phyloP scores from a whole-genome alignment of 352 stramenopile genomes.

The Globisporangium radiosum region DNA sequence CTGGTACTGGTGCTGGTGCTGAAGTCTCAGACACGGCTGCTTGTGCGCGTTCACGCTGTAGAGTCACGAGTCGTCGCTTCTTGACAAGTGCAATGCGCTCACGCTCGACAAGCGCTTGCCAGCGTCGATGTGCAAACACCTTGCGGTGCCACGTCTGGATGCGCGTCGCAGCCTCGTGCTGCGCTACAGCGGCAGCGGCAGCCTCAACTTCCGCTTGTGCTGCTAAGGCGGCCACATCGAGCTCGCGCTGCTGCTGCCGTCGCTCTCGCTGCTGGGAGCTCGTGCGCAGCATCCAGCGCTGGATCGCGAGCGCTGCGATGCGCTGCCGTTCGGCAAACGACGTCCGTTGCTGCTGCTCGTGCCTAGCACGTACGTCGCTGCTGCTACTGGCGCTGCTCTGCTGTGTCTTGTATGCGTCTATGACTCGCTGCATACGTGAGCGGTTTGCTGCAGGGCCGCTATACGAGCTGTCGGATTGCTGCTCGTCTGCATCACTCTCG shows the following conservation, averaged over 20 bases:
- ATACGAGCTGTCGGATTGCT: not conserved
- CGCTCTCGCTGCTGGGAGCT: conserved; percentile 21
- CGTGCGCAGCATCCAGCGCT: conserved; percentile 30
- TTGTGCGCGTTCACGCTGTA: conserved; percentile 5
- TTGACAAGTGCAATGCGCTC: conserved; percentile 5
- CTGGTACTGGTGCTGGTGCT: not conserved
- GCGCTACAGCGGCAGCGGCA: too few relatives aligned
- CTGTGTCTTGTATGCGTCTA: not conserved
- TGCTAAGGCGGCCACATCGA: too few relatives aligned
- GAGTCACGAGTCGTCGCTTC: not conserved
- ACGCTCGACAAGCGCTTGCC: conserved; percentile 13
- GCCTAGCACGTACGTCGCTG: conserved; percentile 4
- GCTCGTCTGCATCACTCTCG: not conserved
- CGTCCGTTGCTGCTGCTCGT: conserved; percentile 9
- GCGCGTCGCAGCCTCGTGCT: not conserved
- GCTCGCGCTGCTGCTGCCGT: not conserved
- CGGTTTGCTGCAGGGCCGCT: too few relatives aligned
- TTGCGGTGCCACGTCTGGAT: conserved; percentile 22
- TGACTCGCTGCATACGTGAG: too few relatives aligned
- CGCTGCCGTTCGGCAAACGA: conserved; percentile 12
- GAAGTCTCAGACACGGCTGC: not conserved
- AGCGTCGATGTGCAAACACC: conserved; percentile 21
- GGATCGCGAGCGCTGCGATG: conserved; percentile 24
- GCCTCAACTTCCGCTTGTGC: too few relatives aligned
- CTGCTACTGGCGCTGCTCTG: conserved; percentile 19